Evolutionary conservation across 352 stramenopile genomes (phyloP).

Genomic region (Pythium aristosporum): DNA sequence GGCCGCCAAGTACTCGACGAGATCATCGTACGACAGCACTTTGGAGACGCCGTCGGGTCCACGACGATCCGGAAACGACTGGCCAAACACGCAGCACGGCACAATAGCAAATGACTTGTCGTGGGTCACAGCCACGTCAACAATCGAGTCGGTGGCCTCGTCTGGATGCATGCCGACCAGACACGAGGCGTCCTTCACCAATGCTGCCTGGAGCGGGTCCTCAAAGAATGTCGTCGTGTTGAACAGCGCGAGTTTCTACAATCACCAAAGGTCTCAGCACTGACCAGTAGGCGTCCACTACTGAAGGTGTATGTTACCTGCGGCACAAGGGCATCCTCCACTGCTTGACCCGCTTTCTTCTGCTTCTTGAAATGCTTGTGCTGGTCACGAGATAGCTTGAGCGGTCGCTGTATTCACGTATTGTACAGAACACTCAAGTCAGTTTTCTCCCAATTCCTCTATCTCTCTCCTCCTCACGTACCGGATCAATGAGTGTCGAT

Average conservation of each 20-base stretch:
- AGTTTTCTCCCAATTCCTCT: background rate
- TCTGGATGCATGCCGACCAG: constrained; percentile 95
- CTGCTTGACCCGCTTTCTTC: constrained; percentile 42
- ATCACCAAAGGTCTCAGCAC: background rate
- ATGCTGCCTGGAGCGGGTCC: constrained; percentile 37
- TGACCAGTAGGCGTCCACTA: background rate
- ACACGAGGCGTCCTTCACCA: constrained; percentile 74
- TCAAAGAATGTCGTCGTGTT: constrained; percentile 64
- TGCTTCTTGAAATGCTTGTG: constrained; percentile 74
- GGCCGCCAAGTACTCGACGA: constrained; percentile 74
- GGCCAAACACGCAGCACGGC: constrained; percentile 95
- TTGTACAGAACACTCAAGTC: background rate
- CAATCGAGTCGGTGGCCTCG: constrained; percentile 93
- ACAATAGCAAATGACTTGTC: constrained; percentile 95
- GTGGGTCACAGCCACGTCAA: constrained; percentile 88
- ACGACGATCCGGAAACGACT: constrained; percentile 83
- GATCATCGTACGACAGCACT: constrained; percentile 76
- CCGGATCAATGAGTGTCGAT: constrained; percentile 79
- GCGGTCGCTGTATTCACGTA: constrained; percentile 52
- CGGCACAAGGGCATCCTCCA: constrained; percentile 38
- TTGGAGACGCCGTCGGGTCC: constrained; percentile 36
- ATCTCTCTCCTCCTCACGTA: constrained; percentile 25
- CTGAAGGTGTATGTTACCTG: constrained; percentile 32
- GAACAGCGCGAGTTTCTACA: constrained; percentile 48
- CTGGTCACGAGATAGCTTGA: constrained; percentile 70